These are phyloP conservation scores for Exserohilum rostratum DNA, from an alignment of 2,329 filamentous ascomycete species.

Conservation along the genomic window DNA sequence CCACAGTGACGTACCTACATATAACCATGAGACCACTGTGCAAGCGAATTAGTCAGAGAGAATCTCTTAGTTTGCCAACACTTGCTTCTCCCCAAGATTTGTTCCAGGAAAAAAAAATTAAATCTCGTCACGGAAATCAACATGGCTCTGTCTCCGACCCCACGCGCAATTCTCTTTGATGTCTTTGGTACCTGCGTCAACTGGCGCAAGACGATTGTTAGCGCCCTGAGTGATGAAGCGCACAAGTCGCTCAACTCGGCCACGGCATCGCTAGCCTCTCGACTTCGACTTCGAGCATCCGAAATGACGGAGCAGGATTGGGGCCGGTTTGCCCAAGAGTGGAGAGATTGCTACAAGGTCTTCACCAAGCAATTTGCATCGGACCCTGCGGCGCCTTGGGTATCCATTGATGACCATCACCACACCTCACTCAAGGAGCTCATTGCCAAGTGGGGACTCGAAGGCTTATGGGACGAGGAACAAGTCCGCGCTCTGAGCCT, in stretches of 20 bases:
- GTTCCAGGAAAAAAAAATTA: too few relatives aligned
- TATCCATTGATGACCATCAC: constrained; percentile 76
- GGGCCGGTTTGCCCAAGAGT: constrained; percentile 70
- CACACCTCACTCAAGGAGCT: constrained; percentile 65
- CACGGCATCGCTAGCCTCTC: constrained; percentile 53
- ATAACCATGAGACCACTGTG: background rate
- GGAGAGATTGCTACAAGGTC: constrained; percentile 67
- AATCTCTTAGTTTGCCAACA: too few relatives aligned
- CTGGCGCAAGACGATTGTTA: constrained; percentile 72
- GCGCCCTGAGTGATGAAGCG: constrained; percentile 62
- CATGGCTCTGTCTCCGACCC: constrained; percentile 36
- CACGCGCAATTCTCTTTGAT: constrained; percentile 72
- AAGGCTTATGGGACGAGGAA: constrained; percentile 61
- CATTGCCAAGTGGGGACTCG: constrained; percentile 62
- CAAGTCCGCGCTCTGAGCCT: constrained; percentile 56
- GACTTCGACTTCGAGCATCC: constrained; percentile 56
- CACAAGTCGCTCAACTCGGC: constrained; percentile 55
- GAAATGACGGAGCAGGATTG: constrained; percentile 65
- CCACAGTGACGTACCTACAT: constrained; percentile 1
- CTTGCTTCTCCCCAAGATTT: too few relatives aligned
- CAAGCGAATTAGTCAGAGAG: background rate
- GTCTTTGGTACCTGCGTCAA: constrained; percentile 82
- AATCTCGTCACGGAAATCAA: constrained; percentile 14
- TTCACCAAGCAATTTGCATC: constrained; percentile 65
- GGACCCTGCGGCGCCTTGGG: constrained; percentile 58